Percentiles rank a stretch among this genome's conserved stretches.
These are phyloP conservation scores for Cyphellophora attinorum DNA, from an alignment of 2,329 filamentous ascomycete genomes.

Conservation along the genomic window DNA sequence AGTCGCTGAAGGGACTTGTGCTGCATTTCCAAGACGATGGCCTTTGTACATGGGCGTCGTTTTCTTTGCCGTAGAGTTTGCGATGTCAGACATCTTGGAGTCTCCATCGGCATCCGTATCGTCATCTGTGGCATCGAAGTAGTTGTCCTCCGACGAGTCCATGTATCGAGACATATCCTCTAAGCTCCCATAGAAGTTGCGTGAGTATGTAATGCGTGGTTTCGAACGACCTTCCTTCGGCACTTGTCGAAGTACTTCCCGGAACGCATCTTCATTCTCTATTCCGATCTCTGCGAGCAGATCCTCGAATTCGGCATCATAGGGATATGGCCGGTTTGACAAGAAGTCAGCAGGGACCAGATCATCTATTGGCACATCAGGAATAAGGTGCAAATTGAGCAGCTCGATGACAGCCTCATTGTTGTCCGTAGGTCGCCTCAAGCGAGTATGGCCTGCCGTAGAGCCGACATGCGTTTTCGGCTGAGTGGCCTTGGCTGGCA, in stretches of 20 bases:
- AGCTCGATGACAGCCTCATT: conserved; percentile 27
- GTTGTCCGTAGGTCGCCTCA: conserved; percentile 32
- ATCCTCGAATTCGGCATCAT: conserved; percentile 19
- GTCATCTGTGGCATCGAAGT: conserved; percentile 33
- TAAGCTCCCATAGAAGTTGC: conserved; percentile 52
- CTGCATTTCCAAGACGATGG: conserved; percentile 46
- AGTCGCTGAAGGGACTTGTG: conserved; percentile 49
- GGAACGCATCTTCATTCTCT: conserved; percentile 49
- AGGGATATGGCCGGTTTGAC: conserved; percentile 27
- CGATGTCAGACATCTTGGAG: conserved; percentile 8
- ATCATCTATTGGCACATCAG: conserved; percentile 24
- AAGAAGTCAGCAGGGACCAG: conserved; percentile 27
- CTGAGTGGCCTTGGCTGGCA: conserved; percentile 24
- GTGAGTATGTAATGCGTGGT: conserved; percentile 44
- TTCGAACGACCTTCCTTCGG: conserved; percentile 35
- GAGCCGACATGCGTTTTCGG: conserved; percentile 25
- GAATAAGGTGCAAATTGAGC: conserved; percentile 31
- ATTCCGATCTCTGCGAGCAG: conserved; percentile 38
- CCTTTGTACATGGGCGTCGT: conserved; percentile 41
- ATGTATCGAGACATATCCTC: conserved; percentile 54
- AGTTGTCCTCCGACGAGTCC: conserved; percentile 51
- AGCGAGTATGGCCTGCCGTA: conserved; percentile 35
- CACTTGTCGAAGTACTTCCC: conserved; percentile 41
- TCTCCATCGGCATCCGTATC: conserved; percentile 9
- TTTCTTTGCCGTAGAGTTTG: conserved; percentile 3